Evolutionary conservation across 768 basidiomycete genomes (phyloP), one percentile per base, ranked within the genome.

Genomic region (Amanita polypyramis): DNA sequence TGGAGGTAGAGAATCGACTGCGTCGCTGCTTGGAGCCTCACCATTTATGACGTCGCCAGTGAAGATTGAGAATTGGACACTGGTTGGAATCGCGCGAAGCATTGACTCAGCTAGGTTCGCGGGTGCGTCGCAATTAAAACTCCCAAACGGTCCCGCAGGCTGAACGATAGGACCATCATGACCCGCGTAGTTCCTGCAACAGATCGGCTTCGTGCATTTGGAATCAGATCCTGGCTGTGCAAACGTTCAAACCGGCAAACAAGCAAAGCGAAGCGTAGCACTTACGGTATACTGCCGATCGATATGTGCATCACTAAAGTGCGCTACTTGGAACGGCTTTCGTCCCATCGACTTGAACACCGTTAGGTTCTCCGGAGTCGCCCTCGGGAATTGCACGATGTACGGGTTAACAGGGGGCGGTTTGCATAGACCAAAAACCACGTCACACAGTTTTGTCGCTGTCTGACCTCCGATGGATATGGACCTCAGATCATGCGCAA

Each of bases 31-130:
- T 14, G 33, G 17, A 10, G 10, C 27, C 14, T 14, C 7, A 76
- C 78, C 74, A 61, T 80, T 79, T 4, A 80, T 70, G 5, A 80
- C 74, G 56, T 82, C 80, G 5, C 80, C 81, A 2, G 80, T 83
- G 54, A 81, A 82, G 29, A 83, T 71, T 4, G 75, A 69, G 56
- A 79, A 80, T 7, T 60, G 57, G 12, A 66, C 67, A 14, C 63
- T 60, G 34, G 63, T 45, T 32, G 71, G 61, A 9, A 75, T 66
- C 12, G 69, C 68, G 10, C 61, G 55, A 3, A 80, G 62, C 73
- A 79, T 72, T 33, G 72, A 75, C 14, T 74, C 66, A 0, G 70
- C 70, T 23, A 82, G 63, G 1, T 58, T 55, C 0, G 66, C 60
- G 2, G 79, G 74, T 0, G 75, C 68, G 55, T 82, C 80, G 53